Base-by-base conservation (phyloP, 495 filamentous ascomycete genomes). In the Immersiella caudata region DNA sequence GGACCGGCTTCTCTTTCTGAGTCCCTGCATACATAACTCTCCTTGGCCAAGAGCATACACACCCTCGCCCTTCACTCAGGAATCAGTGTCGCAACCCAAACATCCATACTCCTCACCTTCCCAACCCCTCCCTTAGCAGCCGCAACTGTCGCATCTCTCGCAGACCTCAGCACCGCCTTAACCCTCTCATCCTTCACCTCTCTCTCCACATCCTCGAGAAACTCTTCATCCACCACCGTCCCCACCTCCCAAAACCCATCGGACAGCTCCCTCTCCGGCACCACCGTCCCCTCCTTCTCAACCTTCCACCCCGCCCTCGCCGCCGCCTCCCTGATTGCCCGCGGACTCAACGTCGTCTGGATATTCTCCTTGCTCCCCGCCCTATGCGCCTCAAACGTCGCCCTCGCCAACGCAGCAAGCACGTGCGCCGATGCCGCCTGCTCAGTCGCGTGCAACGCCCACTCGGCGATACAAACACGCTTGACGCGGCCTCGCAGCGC, bases 191-290 rank as follows among this genome's bases (percentile, higher is more conserved):
- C 70, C 36, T 55, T 58, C 20, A 79, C 71, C 11, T 67, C 60
- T 40, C 70, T 68, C 25, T 74, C 73, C 7, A 81, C 72, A 36
- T 76, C 74, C 12, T 63, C 57, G 21, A 74, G 14, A 64, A 79
- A 79, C 24, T 36, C 56, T 5, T 62, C 51, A 9, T 61, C 66
- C 51, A 74, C 54, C 20, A 76, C 70, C 50, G 68, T 63, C 5
- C 65, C 69, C 55, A 79, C 74, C 70, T 86, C 84, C 82, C 82
- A 85, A 40, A 66, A 62, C 22, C 77, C 83, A 68, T 86, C 84
- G n/a, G 67, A 60, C 71, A 84, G 60, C 49, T 74, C 80, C 61
- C 72, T 68, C 26, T 69, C 74, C 14, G 76, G 68, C 56, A 79
- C 72, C 7, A 75, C 67, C 7, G 63, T 67, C 51, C 72, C 75